These are phyloP conservation scores for Centaurea solstitialis DNA, from an alignment of 129 eudicot species.

Conservation along the genomic window DNA sequence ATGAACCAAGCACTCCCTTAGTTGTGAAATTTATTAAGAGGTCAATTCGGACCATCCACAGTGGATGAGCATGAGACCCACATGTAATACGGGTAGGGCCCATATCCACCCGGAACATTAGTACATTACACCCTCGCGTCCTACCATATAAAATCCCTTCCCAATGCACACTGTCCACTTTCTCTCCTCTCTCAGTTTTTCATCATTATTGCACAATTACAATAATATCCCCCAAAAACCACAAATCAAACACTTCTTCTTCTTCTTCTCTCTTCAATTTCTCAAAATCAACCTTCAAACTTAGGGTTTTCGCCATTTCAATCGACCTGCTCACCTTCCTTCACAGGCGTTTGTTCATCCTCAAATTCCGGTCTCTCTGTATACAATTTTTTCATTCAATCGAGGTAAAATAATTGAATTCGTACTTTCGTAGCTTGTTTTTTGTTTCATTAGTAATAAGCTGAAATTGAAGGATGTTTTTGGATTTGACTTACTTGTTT, in stretches of 20 bases:
- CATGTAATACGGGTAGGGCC: slow-evolving; percentile 18
- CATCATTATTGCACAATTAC: not conserved
- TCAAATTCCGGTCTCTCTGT: not conserved
- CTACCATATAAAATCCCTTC: slow-evolving; percentile 18
- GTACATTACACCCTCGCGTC: slow-evolving; percentile 31
- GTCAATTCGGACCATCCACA: not conserved
- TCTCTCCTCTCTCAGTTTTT: too few species aligned
- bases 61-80: slow-evolving; percentile 8
- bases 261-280: not conserved
- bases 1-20: too few species aligned
- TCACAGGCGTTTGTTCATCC: not conserved
- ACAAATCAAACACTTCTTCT: not conserved
- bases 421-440: not conserved
- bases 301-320: slow-evolving; percentile 11
- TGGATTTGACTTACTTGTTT: slow-evolving; percentile 5
- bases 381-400: slow-evolving; percentile 13
- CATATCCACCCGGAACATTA: slow-evolving; percentile 28
- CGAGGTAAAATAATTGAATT: not conserved
- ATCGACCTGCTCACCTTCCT: not conserved
- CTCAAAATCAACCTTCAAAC: not conserved
- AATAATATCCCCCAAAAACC: slow-evolving; percentile 14
- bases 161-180: slow-evolving; percentile 37
- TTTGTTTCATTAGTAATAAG: not conserved
- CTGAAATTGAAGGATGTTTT: slow-evolving; percentile 9
- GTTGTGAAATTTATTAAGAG: too few species aligned